Conservation (phyloP, 192 early-diverging fungal genomes). For the Backusella circina region DNA sequence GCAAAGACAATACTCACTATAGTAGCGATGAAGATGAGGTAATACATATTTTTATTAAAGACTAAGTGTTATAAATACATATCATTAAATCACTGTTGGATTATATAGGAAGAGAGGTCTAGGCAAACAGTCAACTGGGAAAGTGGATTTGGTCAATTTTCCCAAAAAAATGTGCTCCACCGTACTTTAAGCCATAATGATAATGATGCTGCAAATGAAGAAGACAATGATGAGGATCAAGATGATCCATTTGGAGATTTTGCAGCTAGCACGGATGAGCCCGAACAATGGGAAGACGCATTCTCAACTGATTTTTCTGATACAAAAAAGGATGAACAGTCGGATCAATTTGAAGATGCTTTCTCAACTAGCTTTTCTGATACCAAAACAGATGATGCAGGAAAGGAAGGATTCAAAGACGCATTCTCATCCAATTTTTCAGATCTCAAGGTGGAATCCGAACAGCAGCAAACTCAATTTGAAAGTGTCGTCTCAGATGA, state of each 20-base stretch:
- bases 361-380: background rate
- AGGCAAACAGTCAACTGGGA: background rate
- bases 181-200: background rate
- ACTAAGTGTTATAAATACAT: background rate
- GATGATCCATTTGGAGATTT: slow-evolving; percentile 14
- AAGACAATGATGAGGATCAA: background rate
- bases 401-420: background rate
- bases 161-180: background rate
- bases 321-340: background rate
- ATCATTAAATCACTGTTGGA: background rate
- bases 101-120: background rate
- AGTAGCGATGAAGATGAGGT: background rate
- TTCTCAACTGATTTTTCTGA: background rate
- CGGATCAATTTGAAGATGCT: background rate
- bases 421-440: background rate
- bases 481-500: no score
- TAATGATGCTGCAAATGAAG: background rate
- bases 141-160: background rate
- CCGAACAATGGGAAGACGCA: slow-evolving; percentile 5
- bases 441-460: background rate
- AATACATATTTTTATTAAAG: background rate
- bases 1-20: background rate
- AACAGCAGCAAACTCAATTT: background rate
- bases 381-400: background rate
- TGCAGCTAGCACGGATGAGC: background rate